These are phyloP conservation scores for Sporisorium reilianum DNA, from an alignment of 1,284 basidiomycete genomes.

Conservation along the genomic window DNA sequence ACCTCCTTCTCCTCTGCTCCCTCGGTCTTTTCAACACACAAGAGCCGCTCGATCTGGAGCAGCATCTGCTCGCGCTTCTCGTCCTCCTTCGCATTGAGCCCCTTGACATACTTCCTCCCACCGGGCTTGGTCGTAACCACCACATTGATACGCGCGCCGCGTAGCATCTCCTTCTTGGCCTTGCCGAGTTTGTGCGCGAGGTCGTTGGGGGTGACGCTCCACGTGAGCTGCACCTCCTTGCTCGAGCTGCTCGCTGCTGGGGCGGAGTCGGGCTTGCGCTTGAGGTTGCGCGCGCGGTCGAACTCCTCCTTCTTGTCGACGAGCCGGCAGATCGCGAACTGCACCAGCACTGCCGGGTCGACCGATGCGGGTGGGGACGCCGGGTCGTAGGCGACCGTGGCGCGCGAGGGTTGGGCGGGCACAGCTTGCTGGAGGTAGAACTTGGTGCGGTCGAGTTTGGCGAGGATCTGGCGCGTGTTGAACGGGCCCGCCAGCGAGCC, in stretches of 20 bases:
- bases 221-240: conserved; percentile 61
- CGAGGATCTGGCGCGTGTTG: conserved; percentile 45
- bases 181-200: conserved; percentile 56
- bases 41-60: conserved; percentile 16
- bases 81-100: conserved; percentile 31
- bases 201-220: conserved; percentile 58
- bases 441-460: conserved; percentile 53
- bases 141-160: conserved; percentile 40
- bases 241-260: neutral
- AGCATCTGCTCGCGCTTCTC: conserved; percentile 13
- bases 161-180: conserved; percentile 49
- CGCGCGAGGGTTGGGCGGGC: conserved; percentile 22
- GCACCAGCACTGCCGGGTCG: conserved; percentile 22
- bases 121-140: conserved; percentile 40
- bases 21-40: conserved; percentile 11
- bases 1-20: neutral
- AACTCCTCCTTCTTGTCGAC: conserved; percentile 70
- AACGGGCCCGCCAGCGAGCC: conserved; percentile 56
- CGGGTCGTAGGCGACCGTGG: conserved; percentile 24
- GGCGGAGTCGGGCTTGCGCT: conserved; percentile 22
- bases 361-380: neutral
- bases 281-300: conserved; percentile 48
- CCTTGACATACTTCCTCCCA: conserved; percentile 31
- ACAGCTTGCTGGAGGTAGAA: conserved; percentile 60
- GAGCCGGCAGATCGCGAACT: conserved; percentile 69